Base-by-base conservation (phyloP, 2,329 filamentous ascomycete species). In the Xylariaceae sp. region DNA sequence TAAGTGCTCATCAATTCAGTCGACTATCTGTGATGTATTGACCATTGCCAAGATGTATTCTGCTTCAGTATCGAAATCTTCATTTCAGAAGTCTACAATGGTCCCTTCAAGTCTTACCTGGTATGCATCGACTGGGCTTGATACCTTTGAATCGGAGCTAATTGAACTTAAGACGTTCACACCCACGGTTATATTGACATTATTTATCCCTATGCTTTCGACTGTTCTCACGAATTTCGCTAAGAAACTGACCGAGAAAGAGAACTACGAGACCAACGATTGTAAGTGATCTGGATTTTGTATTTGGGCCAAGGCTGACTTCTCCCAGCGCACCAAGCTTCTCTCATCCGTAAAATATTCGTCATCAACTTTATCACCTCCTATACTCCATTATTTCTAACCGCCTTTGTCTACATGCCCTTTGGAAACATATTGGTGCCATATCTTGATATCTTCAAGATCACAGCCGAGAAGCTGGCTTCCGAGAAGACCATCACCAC, bases 341-440 rank as follows among this genome's bases (percentile, higher is more conserved):
- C 90, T 2, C 78, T 95, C 59, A 88, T 93, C 0, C 83, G 87
- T 44, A 98, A 98, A 71, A 85, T 95, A 26, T 97, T 98, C 57
- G 82, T 97, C 12, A 79, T 97, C 57, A 95, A 96, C 69, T 95
- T 96, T 66, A 91, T 97, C 65, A 95, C 89, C 4, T 95, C 90
- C 0, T 97, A 96, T 62, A 81, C 95, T 39, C 87, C 89, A 1
- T 83, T 94, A n/a, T 83, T 95, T 59, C 76, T 97, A 15, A 96
- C 90, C 0, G 88, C 90, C 0, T 97, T 96, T 54, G 81, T 96
- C 48, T 97, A 96, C 56, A 87, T 95, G 16, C 91, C 91, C 0
- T 97, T 97, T 55, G 91, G 88, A 12, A 80, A 82, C 45, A 65
- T 89, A 34, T 79, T 98, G 9, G 81, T 93, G 0, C 91, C 93